Conservation (phyloP, 495 filamentous ascomycete genomes). For the Hypoxylon fragiforme region DNA sequence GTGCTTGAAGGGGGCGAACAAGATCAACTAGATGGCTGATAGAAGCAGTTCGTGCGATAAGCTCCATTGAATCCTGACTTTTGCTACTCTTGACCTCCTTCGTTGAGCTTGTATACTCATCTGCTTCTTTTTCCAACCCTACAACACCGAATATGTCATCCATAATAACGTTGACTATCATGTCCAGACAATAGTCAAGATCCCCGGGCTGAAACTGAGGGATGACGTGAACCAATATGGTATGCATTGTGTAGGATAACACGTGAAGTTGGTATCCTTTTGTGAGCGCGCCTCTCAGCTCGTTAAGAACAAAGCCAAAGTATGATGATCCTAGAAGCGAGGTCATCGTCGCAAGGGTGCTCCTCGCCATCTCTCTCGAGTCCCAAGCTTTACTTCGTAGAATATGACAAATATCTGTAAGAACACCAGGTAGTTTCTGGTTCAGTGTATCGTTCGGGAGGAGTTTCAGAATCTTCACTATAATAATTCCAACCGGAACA, state of each 20-base stretch:
- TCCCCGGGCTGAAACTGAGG: conserved; percentile 79
- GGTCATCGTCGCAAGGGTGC: conserved; percentile 81
- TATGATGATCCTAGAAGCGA: conserved; percentile 76
- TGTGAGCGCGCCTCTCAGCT: conserved; percentile 77
- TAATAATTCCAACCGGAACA: conserved; percentile 81
- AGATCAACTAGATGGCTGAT: conserved; percentile 73
- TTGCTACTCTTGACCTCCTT: conserved; percentile 98
- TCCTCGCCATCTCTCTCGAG: conserved; percentile 84
- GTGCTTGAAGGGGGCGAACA: conserved; percentile 70
- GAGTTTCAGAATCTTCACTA: conserved; percentile 81
- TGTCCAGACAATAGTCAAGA: conserved; percentile 81
- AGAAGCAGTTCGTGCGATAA: conserved; percentile 79
- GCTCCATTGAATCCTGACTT: conserved; percentile 95
- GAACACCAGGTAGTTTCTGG: conserved; percentile 73
- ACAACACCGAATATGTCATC: conserved; percentile 95
- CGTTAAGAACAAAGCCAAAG: conserved; percentile 90
- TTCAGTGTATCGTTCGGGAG: conserved; percentile 72
- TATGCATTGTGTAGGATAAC: conserved; percentile 91
- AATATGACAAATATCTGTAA: conserved; percentile 91
- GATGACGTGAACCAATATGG: conserved; percentile 75
- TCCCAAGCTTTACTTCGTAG: conserved; percentile 87
- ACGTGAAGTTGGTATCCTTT: conserved; percentile 94
- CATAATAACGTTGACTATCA: conserved; percentile 84
- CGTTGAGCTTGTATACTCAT: conserved; percentile 93
- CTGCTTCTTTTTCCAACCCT: conserved; percentile 97